Evolutionary conservation across 2,329 filamentous ascomycete species (phyloP).

Genomic region (Neocatenulostroma microsporum): DNA sequence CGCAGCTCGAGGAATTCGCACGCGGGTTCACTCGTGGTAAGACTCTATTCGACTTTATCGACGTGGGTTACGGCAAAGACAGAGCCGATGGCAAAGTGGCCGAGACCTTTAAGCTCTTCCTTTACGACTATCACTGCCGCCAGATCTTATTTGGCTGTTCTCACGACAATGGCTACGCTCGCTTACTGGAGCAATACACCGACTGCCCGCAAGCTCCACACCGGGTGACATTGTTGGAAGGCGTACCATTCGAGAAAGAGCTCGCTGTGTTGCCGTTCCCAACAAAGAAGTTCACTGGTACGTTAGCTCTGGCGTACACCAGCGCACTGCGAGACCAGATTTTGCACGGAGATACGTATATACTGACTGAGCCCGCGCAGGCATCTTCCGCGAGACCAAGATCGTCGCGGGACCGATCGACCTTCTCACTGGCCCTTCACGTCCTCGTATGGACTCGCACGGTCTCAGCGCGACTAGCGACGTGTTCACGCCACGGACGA

Average conservation of each 20-base stretch:
- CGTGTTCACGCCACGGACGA: conserved; percentile 19
- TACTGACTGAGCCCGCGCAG: too few relatives aligned
- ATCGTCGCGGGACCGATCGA: conserved; percentile 25
- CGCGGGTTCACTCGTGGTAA: conserved; percentile 52
- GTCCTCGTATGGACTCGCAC: conserved; percentile 22
- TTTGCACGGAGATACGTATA: too few relatives aligned
- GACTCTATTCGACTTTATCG: conserved; percentile 52
- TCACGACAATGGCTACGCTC: conserved; percentile 49
- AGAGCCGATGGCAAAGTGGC: conserved; percentile 51
- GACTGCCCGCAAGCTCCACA: conserved; percentile 36
- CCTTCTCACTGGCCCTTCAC: conserved; percentile 15
- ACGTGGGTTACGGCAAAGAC: conserved; percentile 53
- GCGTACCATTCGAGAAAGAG: conserved; percentile 49
- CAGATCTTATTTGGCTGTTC: conserved; percentile 55
- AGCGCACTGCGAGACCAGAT: too few relatives aligned
- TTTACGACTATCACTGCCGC: conserved; percentile 53
- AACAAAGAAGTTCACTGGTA: conserved; percentile 43
- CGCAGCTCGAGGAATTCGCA: conserved; percentile 48
- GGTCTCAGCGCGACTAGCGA: conserved; percentile 24
- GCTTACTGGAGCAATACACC: conserved; percentile 44
- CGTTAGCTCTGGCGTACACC: too few relatives aligned
- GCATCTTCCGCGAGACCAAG: conserved; percentile 34
- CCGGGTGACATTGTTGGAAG: conserved; percentile 50
- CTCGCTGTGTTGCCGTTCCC: conserved; percentile 44
- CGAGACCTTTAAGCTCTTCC: conserved; percentile 49